These are phyloP conservation scores for Gracilaria gracilis DNA, from an alignment of 23 red algal species.

Conservation along the genomic window DNA sequence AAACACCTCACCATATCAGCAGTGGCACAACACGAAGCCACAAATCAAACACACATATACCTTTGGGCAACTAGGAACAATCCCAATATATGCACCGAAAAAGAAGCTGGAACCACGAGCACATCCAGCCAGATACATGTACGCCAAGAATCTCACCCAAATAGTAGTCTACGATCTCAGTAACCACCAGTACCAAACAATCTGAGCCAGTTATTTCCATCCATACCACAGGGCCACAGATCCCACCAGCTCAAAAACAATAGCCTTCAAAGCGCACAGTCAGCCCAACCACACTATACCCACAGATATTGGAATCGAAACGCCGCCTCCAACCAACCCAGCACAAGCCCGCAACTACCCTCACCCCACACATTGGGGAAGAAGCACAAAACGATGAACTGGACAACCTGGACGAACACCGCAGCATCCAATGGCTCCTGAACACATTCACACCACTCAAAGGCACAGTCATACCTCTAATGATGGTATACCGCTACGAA, in stretches of 20 bases:
- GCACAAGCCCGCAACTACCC: too few relatives aligned
- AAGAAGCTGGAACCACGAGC: conserved; percentile 5
- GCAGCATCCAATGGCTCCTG: too few relatives aligned
- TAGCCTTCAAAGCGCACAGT: neutral
- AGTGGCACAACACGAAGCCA: neutral
- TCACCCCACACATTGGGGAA: too few relatives aligned
- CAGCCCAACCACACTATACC: too few relatives aligned
- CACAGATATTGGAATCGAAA: too few relatives aligned
- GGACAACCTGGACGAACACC: too few relatives aligned
- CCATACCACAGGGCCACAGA: neutral
- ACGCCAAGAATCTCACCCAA: neutral
- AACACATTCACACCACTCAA: too few relatives aligned
- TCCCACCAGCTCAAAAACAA: neutral
- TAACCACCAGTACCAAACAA: too few relatives aligned
- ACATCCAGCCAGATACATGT: conserved; percentile 1
- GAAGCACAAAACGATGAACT: too few relatives aligned
- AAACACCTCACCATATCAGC: neutral
- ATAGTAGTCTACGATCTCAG: too few relatives aligned
- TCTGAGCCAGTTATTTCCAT: neutral
- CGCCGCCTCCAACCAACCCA: too few relatives aligned
- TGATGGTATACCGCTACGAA: conserved; percentile 17
- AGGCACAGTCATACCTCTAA: too few relatives aligned
- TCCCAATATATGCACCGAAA: conserved; percentile 1
- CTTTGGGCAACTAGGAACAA: conserved; percentile 13
- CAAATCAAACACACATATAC: neutral